Evolutionary conservation across 2,329 filamentous ascomycete genomes (phyloP).

Genomic region (Cadophora sp.): DNA sequence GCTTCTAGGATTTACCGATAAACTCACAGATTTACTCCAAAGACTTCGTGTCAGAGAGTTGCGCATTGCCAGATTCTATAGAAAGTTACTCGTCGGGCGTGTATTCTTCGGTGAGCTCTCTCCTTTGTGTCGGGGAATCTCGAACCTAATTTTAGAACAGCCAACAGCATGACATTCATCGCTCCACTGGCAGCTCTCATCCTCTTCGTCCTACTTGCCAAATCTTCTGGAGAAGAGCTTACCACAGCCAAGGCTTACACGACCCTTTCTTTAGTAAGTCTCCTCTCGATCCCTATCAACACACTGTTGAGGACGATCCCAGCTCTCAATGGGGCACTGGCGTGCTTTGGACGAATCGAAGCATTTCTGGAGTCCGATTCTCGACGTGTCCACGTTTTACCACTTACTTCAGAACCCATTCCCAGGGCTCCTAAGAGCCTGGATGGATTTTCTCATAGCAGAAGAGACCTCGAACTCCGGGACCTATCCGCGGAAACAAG

Average conservation of each 20-base stretch:
- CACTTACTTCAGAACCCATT: not conserved
- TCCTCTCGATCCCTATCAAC: constrained; percentile 50
- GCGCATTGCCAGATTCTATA: constrained; percentile 47
- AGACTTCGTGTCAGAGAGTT: constrained; percentile 49
- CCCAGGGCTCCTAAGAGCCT: not conserved
- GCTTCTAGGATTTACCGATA: constrained; percentile 46
- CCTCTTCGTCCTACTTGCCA: constrained; percentile 47
- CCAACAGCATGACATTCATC: constrained; percentile 40
- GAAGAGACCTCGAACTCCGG: constrained; percentile 25
- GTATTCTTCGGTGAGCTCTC: constrained; percentile 31
- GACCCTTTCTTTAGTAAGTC: constrained; percentile 50
- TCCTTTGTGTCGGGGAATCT: not conserved
- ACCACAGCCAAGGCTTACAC: constrained; percentile 48
- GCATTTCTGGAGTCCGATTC: not conserved
- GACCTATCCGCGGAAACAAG: not conserved
- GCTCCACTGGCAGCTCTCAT: constrained; percentile 50
- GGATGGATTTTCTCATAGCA: too few species aligned
- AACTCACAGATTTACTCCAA: constrained; percentile 46
- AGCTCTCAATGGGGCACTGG: constrained; percentile 47
- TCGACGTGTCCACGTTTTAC: not conserved
- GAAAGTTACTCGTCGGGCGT: constrained; percentile 44
- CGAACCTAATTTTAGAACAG: constrained; percentile 19
- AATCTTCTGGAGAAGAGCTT: constrained; percentile 41
- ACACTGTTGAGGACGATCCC: constrained; percentile 50
- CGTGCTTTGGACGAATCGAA: constrained; percentile 45